These are phyloP conservation scores for Leccinum ochraceum DNA, from an alignment of 768 basidiomycete species.

Conservation along the genomic window DNA sequence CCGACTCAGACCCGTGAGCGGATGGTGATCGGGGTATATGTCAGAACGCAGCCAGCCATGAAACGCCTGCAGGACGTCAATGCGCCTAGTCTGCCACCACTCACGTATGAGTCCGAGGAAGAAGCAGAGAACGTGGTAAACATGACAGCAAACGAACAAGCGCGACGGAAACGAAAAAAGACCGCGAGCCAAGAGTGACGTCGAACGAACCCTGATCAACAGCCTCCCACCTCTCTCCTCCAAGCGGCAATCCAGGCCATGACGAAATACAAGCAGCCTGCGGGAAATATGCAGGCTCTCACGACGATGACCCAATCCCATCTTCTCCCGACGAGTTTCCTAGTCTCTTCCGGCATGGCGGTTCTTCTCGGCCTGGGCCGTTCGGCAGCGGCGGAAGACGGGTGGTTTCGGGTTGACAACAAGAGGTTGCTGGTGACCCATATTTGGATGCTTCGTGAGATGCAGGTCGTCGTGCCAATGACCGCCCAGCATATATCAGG, in stretches of 20 bases:
- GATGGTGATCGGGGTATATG: background rate
- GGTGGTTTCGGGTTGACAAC: slow-evolving; percentile 8
- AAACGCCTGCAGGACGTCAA: background rate
- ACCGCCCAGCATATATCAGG: slow-evolving; percentile 90
- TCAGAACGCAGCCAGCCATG: background rate
- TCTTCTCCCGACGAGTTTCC: slow-evolving; percentile 48
- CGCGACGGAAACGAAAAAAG: slow-evolving; percentile 1
- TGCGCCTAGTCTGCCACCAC: background rate
- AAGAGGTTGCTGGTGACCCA: slow-evolving; percentile 94
- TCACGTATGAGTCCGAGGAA: background rate
- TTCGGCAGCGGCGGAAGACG: slow-evolving; percentile 17
- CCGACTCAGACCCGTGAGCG: background rate
- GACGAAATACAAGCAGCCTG: slow-evolving; percentile 70
- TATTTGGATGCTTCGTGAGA: slow-evolving; percentile 82
- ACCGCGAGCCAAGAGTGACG: background rate
- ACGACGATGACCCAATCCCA: slow-evolving; percentile 84
- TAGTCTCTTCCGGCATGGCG: slow-evolving; percentile 17
- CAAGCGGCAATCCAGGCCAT: slow-evolving; percentile 71
- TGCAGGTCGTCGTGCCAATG: slow-evolving; percentile 86
- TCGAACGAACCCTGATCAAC: slow-evolving; percentile 15
- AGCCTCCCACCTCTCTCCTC: slow-evolving; percentile 37
- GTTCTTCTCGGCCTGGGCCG: slow-evolving; percentile 22
- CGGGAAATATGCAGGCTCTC: slow-evolving; percentile 70
- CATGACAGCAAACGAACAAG: background rate
- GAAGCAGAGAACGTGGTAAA: background rate